Evolutionary conservation across 352 stramenopile species (phyloP).

Genomic region (Pythium grandisporangium): DNA sequence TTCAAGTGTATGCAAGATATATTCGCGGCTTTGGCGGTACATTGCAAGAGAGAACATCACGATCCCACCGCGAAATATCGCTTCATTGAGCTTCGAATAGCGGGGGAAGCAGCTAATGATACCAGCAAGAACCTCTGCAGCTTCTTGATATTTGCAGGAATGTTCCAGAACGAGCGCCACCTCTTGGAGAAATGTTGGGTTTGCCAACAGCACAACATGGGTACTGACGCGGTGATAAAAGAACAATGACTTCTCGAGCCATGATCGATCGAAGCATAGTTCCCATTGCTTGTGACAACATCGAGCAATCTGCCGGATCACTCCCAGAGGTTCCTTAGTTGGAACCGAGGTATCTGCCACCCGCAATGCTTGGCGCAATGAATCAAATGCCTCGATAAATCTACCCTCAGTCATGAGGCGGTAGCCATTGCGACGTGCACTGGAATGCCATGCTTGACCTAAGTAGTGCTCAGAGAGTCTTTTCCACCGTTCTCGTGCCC

Average conservation of each 20-base stretch:
- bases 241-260: constrained; percentile 30
- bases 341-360: constrained; percentile 9
- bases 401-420: constrained; percentile 31
- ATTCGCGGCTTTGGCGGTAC: constrained; percentile 59
- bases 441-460: constrained; percentile 15
- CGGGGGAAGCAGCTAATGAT: constrained; percentile 55
- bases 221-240: constrained; percentile 36
- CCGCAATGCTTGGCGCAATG: constrained; percentile 19
- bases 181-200: constrained; percentile 51
- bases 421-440: constrained; percentile 28
- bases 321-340: constrained; percentile 9
- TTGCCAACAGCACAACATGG: constrained; percentile 35
- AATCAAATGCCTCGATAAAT: constrained; percentile 20
- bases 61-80: constrained; percentile 63
- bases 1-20: constrained; percentile 55
- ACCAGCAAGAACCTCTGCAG: constrained; percentile 40
- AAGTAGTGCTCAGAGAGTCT: constrained; percentile 34
- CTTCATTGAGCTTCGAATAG: constrained; percentile 29
- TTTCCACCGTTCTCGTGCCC: constrained; percentile 34
- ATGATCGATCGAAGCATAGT: constrained; percentile 13
- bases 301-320: constrained; percentile 31
- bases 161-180: constrained; percentile 38
- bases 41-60: constrained; percentile 48
- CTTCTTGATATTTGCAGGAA: constrained; percentile 21
- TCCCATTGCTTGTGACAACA: constrained; percentile 35